Evolutionary conservation across 1,284 basidiomycete genomes (phyloP), one percentile per base, ranked within the genome.

Genomic region (Moesziomyces parantarcticus): DNA sequence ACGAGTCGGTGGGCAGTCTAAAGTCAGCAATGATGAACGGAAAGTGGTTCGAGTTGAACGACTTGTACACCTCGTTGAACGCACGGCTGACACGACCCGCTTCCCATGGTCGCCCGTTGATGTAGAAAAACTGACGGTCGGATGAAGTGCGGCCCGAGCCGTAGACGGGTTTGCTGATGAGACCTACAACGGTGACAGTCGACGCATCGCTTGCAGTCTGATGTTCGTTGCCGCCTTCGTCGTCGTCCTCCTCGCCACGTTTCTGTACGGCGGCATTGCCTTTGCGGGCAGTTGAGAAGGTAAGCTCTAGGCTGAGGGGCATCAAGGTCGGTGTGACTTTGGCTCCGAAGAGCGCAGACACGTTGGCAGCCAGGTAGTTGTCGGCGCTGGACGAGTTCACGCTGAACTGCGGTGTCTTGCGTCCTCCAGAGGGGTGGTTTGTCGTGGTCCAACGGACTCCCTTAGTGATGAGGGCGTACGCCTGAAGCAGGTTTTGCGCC

Each of bases 81-180:
- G 78, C 55, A 36, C 72, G 56, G 20, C 75, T 70, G 29, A 79
- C 52, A 16, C 69, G 53, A 11, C 62, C 78, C 46, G 67, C 91
- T 62, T 89, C 89, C 82, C 93, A 97, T 0, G 97, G 96, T 32
- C 97, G 86, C 0, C 94, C 93, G 78, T 99, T 99, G 78, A 99
- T 87, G 81, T 91, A 99, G 85, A 93, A 93, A 84, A 92, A 98
- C 78, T 98, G 96, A 1, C 95, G 86, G 81, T 98, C 97, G 0
- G 90, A 88, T 25, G 78, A 76, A 20, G 74, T 73, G 25, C 81
- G 71, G 3, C 95, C 96, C 56, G 88, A 88, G 0, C 89, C 90
- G 1, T 89, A 84, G 0, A 87, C 78, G 57, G 94, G 94, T 76
- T 90, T 91, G 6, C 93, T 95, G 34, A 94, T 88, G 1, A 94